Evolutionary conservation across 331 rosid genomes (phyloP).

Genomic region (Malus hybrid): DNA sequence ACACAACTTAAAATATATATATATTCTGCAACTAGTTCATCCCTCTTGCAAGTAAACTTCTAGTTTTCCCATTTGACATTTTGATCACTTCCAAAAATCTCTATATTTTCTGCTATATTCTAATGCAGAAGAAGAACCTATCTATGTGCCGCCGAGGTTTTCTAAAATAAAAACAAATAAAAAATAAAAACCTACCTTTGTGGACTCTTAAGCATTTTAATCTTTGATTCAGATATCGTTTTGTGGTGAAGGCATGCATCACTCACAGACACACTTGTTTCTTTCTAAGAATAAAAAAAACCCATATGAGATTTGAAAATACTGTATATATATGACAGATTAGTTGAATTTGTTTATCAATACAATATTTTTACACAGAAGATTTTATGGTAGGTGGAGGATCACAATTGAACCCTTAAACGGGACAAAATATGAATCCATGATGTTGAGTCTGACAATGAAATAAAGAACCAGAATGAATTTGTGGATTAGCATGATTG

Average conservation of each 20-base stretch:
- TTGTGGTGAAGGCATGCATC: neutral
- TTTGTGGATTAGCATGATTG: neutral
- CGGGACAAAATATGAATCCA: neutral
- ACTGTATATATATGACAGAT: neutral
- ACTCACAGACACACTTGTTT: neutral
- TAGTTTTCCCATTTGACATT: neutral
- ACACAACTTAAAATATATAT: too few species aligned
- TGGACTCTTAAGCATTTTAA: neutral
- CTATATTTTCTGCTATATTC: neutral
- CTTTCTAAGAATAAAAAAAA: neutral
- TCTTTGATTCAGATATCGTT: neutral
- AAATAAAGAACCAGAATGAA: neutral
- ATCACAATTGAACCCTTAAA: neutral
- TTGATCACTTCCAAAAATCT: neutral
- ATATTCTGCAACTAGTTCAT: neutral
- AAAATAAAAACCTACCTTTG: neutral
- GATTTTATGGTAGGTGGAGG: neutral
- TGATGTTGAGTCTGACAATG: neutral
- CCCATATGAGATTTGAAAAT: neutral
- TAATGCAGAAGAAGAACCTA: neutral
- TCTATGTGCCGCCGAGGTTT: too few species aligned
- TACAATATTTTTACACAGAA: neutral
- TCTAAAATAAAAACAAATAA: too few species aligned
- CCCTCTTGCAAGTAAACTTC: neutral
- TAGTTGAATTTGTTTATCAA: neutral